phyloP scores from a whole-genome alignment of 305 asterid genomes.

The Fraxinus greggii region DNA sequence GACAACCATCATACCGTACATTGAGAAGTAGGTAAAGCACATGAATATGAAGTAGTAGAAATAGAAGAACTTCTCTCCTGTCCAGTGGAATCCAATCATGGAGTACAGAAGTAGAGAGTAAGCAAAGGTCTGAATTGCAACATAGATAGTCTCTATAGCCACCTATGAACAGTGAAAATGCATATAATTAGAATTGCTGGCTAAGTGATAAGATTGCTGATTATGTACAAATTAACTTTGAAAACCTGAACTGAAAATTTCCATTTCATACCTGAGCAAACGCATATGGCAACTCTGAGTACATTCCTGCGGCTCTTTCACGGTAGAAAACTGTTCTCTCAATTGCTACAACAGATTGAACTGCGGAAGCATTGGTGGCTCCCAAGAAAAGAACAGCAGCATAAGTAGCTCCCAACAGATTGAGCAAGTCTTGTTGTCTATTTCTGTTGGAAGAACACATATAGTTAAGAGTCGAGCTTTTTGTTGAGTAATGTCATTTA shows the following conservation, averaged over 20 bases:
- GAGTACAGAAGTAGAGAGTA: constrained; percentile 43
- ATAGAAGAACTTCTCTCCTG: constrained; percentile 34
- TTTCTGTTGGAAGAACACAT: constrained; percentile 15
- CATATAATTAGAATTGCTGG: not conserved
- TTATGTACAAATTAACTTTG: not conserved
- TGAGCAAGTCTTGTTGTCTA: constrained; percentile 40
- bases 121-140: constrained; percentile 37
- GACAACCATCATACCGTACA: constrained; percentile 53
- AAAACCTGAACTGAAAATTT: not conserved
- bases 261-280: constrained; percentile 43
- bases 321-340: constrained; percentile 53
- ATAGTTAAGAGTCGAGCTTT: not conserved
- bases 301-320: constrained; percentile 53
- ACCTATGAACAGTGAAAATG: constrained; percentile 27
- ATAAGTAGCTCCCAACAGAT: constrained; percentile 46
- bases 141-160: constrained; percentile 45
- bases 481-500: not conserved
- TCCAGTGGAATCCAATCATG: constrained; percentile 48
- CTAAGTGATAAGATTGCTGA: not conserved
- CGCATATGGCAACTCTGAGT: constrained; percentile 49
- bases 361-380: constrained; percentile 45
- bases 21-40: constrained; percentile 44
- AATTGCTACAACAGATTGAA: constrained; percentile 41
- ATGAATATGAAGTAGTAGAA: constrained; percentile 48
- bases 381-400: constrained; percentile 49